Base-by-base conservation (phyloP, 257 asterid genomes). In the Solanum rostratum region DNA sequence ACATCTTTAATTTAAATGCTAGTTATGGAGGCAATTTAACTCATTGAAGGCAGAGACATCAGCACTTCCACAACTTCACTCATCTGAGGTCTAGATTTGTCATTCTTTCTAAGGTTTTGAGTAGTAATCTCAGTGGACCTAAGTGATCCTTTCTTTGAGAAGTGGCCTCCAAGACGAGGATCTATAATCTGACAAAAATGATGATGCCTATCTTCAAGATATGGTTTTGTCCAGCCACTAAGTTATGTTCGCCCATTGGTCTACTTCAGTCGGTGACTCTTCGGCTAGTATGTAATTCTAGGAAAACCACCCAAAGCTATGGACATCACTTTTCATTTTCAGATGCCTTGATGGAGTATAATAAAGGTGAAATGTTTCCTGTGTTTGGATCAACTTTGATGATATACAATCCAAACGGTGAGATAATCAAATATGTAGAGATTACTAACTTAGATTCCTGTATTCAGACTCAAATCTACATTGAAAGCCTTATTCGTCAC, bases 271-370 rank as follows among this genome's bases (percentile, higher is more conserved):
- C 97, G 94, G 92, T 91, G 55, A 97, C 91, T 86, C 94, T 90
- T 73, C 94, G 87, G 15, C 97, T 97, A 1, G 92, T 86, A 24
- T 92, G 53, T 84, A 93, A 71, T 85, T 94, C 98, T 3, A 92
- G 97, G 85, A 94, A 52, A 79, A 94, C 98, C 41, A 94, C 96
- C 18, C 98, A 97, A 37, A 94, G 93, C 78, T 93, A 82, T 94
- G 92, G 79, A 94, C 97, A 15, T 94, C 98, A 24, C 97, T 94
- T 91, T 90, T 93, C 5, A 97, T 91, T 20, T 97, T 91, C 82
- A 94, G 85, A 86, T 93, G 97, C 5, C 98, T 97, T 94, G 90
- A 76, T 81, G 33, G 80, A 55, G 50, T 29, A 29, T 63, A 29
- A 29, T 63, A 29, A n/a, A 59, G 15, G 92, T 29, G 85, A 87